phyloP scores from a whole-genome alignment of 768 basidiomycete genomes.

The Boletus sp. region DNA sequence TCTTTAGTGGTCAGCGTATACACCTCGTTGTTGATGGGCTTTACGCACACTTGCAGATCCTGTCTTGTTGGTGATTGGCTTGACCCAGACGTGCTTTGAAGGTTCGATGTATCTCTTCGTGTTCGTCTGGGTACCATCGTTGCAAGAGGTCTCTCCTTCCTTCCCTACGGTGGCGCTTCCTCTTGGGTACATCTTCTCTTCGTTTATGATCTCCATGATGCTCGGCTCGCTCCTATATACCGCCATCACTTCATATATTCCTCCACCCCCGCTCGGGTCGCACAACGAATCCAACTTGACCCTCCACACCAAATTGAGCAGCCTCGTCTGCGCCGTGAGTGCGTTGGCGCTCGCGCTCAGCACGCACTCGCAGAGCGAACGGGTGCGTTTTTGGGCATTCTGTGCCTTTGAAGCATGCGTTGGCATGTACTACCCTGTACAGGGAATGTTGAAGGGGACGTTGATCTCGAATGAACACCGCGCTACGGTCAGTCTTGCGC shows the following conservation, averaged over 20 bases:
- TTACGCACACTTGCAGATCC: slow-evolving; percentile 42
- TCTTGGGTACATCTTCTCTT: slow-evolving; percentile 76
- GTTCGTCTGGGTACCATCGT: slow-evolving; percentile 76
- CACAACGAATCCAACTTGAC: slow-evolving; percentile 42
- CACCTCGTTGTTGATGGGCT: background rate
- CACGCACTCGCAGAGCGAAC: slow-evolving; percentile 43
- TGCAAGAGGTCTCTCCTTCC: slow-evolving; percentile 57
- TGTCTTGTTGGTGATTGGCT: slow-evolving; percentile 59
- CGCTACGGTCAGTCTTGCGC: slow-evolving; percentile 55
- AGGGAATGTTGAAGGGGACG: slow-evolving; percentile 68
- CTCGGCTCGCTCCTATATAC: slow-evolving; percentile 73
- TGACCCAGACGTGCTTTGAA: slow-evolving; percentile 80
- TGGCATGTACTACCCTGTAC: slow-evolving; percentile 77
- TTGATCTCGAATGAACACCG: slow-evolving; percentile 71
- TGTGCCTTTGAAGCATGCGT: slow-evolving; percentile 76
- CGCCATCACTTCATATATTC: slow-evolving; percentile 39
- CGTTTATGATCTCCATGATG: slow-evolving; percentile 84
- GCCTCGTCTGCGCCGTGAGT: slow-evolving; percentile 57
- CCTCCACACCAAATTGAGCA: slow-evolving; percentile 66
- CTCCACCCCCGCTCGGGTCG: slow-evolving; percentile 20
- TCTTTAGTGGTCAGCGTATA: background rate
- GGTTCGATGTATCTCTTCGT: slow-evolving; percentile 86
- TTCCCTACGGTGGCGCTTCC: slow-evolving; percentile 47
- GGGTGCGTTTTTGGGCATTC: slow-evolving; percentile 67
- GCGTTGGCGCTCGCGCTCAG: slow-evolving; percentile 55